Conservation (phyloP, 1,284 basidiomycete species). For the Cryptococcus sp. region DNA sequence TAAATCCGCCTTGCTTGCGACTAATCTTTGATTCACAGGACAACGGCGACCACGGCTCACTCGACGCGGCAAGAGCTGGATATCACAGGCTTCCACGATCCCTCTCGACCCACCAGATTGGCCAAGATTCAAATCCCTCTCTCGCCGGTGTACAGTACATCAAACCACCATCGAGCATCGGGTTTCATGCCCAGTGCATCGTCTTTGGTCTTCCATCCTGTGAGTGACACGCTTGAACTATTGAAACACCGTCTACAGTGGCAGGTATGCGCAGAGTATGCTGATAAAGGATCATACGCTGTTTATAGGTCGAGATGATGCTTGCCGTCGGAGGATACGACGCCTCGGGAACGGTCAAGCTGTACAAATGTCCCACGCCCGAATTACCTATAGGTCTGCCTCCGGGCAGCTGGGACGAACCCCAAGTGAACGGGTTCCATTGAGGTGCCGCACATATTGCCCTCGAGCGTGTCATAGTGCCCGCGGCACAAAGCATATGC, state of each 20-base stretch:
- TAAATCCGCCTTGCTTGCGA: no score
- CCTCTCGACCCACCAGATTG: slow-evolving; percentile 37
- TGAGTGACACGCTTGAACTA: slow-evolving; percentile 28
- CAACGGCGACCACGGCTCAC: slow-evolving; percentile 39
- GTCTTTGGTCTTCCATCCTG: slow-evolving; percentile 53
- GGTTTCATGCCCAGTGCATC: slow-evolving; percentile 48
- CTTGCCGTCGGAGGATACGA: slow-evolving; percentile 52
- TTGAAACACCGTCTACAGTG: background rate
- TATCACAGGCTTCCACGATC: slow-evolving; percentile 48
- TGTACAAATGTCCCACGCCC: slow-evolving; percentile 43
- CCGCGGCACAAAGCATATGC: no score
- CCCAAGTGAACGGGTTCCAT: slow-evolving; percentile 9
- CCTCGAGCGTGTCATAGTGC: no score
- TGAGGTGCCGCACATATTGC: no score
- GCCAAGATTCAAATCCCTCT: slow-evolving; percentile 43
- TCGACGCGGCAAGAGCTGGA: slow-evolving; percentile 45
- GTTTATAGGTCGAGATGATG: slow-evolving; percentile 45
- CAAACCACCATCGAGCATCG: slow-evolving; percentile 20
- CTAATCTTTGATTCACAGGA: slow-evolving; percentile 14
- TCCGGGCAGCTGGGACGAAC: background rate
- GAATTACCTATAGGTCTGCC: slow-evolving; percentile 4
- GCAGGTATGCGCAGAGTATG: background rate
- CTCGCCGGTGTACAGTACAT: slow-evolving; percentile 28
- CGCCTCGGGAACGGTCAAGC: slow-evolving; percentile 46
- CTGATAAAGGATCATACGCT: background rate